Percentiles rank a stretch among this genome's conserved stretches.
These are phyloP conservation scores for Paratinospora sagittata DNA, from an alignment of 164 flowering plant genomes.

Conservation along the genomic window DNA sequence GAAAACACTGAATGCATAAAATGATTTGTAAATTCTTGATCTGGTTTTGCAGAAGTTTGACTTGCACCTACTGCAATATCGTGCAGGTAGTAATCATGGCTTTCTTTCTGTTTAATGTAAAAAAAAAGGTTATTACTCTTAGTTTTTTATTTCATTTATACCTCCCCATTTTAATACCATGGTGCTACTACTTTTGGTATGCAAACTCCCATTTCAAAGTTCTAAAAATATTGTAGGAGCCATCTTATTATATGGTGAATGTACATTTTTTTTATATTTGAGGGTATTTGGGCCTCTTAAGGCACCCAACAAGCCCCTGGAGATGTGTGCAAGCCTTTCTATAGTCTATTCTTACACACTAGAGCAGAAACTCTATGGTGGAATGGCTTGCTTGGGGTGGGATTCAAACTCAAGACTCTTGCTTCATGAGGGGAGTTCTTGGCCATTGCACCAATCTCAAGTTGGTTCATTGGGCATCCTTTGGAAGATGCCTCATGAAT, in stretches of 20 bases:
- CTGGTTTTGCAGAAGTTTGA: conserved; percentile 53
- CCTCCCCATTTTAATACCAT: neutral
- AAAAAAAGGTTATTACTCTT: neutral
- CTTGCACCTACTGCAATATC: conserved; percentile 76
- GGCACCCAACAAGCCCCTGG: no score
- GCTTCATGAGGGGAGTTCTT: no score
- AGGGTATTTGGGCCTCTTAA: no score
- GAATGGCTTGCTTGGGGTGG: no score
- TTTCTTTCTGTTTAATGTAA: neutral
- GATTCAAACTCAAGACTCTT: no score
- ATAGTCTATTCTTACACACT: no score
- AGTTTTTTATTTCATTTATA: neutral
- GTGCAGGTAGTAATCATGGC: conserved; percentile 56
- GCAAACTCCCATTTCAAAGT: neutral
- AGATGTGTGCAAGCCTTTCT: no score
- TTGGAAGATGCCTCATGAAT: neutral
- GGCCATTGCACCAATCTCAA: no score
- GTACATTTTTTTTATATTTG: no score
- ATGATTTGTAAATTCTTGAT: conserved; percentile 14
- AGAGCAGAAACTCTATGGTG: no score
- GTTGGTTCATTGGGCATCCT: neutral
- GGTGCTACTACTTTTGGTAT: neutral
- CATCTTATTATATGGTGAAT: neutral
- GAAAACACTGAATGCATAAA: neutral
- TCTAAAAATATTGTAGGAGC: neutral